Conservation (phyloP, 2,329 filamentous ascomycete genomes). For the Fusarium sp. region DNA sequence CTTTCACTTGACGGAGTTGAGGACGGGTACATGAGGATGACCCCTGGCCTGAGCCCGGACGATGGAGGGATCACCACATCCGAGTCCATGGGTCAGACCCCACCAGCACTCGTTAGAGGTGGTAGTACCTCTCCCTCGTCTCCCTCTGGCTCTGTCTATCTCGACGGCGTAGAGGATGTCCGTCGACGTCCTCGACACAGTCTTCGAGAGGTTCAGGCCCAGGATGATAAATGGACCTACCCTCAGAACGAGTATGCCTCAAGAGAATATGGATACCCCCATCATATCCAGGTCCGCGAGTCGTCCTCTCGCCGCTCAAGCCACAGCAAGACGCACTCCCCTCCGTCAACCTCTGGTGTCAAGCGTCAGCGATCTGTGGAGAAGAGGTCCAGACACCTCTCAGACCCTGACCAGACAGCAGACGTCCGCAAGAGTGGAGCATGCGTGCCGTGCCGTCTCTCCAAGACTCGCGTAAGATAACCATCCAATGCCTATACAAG, state of each 20-base stretch:
- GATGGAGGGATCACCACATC: constrained; percentile 49
- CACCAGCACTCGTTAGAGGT: constrained; percentile 52
- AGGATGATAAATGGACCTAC: constrained; percentile 56
- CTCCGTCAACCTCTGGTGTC: constrained; percentile 42
- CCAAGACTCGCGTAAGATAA: constrained; percentile 60
- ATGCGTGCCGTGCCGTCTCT: constrained; percentile 60
- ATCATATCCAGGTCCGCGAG: constrained; percentile 48
- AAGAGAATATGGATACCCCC: constrained; percentile 50
- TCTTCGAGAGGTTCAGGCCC: constrained; percentile 51
- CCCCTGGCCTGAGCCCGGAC: constrained; percentile 49
- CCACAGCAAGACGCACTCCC: constrained; percentile 33
- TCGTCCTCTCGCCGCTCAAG: constrained; percentile 41
- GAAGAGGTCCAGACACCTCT: constrained; percentile 52
- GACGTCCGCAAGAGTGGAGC: constrained; percentile 61
- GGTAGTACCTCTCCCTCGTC: constrained; percentile 56
- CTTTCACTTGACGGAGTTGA: constrained; percentile 49
- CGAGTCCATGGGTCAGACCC: constrained; percentile 53
- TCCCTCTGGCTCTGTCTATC: constrained; percentile 51
- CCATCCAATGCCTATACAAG: constrained; percentile 30
- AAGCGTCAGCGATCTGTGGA: constrained; percentile 54
- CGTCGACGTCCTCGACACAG: constrained; percentile 47
- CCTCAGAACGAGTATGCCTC: constrained; percentile 51
- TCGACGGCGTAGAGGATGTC: constrained; percentile 48
- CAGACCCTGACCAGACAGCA: constrained; percentile 58
- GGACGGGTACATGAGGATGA: constrained; percentile 51